Base-by-base conservation (phyloP, 768 basidiomycete species). In the Serendipita sp. region DNA sequence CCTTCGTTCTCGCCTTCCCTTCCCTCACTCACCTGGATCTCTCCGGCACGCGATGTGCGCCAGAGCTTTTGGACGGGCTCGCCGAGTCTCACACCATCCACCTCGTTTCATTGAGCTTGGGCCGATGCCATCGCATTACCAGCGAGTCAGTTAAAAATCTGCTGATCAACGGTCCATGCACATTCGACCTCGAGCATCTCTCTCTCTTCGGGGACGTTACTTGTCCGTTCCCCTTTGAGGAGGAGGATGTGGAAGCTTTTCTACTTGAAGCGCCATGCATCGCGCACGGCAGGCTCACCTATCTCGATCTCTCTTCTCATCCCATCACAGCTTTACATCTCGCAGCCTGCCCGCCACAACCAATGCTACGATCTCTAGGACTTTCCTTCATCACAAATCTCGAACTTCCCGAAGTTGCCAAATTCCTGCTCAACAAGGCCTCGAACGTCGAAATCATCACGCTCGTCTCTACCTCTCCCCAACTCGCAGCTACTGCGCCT, bases 191-290 rank as follows among this genome's bases (percentile, higher is more conserved):
- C 61, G 77, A 74, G 38, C 90, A 98, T 69, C 78, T 99, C 33
- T 89, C 88, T 63, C 79, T 99, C 3, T 96, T 90, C 68, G 92
- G 91, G 28, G 93, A 96, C 69, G 79, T 78, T 72, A 90, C 92
- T 0, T 92, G 87, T 73, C 76, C 82, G 0, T 87, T 84, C 17
- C 83, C 88, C 2, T 76, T 97, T 33, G 77, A 80, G 4, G 75
- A 74, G 61, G 78, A 80, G 33, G 84, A 96, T 61, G 76, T 98
- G 16, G 66, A 70, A 17, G 77, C 82, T 24, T 82, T 97, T 45
- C 71, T 97, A 48, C 75, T 79, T 3, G 71, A 72, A 17, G 92
- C 92, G 0, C 92, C 92, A 0, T 90, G 88, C 68, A 88, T 99
- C 75, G 71, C 75, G 11, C 81, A 76, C 56, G 88, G 89, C 7